phyloP scores from a whole-genome alignment of 208 protist species.

The Spongospora subterranea region DNA sequence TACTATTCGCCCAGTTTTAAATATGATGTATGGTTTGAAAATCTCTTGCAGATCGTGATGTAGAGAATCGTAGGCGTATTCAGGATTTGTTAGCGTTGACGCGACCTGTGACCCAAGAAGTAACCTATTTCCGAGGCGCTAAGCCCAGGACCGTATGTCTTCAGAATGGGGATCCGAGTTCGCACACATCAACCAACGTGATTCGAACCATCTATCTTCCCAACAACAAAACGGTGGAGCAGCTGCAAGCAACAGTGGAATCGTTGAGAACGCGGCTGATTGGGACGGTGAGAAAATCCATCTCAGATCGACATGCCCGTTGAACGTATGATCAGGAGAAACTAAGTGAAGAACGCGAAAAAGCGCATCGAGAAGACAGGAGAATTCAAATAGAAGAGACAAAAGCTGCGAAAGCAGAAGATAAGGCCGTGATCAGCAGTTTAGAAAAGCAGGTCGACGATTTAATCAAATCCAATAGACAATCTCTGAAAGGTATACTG shows the following conservation, averaged over 20 bases:
- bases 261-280: background rate
- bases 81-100: conserved; percentile 55
- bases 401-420: background rate
- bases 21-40: background rate
- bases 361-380: background rate
- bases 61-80: conserved; percentile 8
- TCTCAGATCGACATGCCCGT: too few relatives aligned
- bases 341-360: conserved; percentile 23
- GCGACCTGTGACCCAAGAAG: background rate
- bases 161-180: background rate
- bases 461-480: background rate
- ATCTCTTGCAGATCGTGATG: background rate
- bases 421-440: background rate
- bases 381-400: conserved; percentile 25
- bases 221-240: background rate
- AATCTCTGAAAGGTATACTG: conserved; percentile 1
- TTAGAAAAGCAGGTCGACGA: background rate
- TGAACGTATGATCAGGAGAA: conserved; percentile 39
- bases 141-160: background rate
- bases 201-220: conserved; percentile 50
- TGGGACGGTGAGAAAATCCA: background rate
- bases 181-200: background rate
- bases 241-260: conserved; percentile 13
- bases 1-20: background rate
- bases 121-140: conserved; percentile 38